Conservation (phyloP, 768 basidiomycete species). For the Suillus clintonianus region DNA sequence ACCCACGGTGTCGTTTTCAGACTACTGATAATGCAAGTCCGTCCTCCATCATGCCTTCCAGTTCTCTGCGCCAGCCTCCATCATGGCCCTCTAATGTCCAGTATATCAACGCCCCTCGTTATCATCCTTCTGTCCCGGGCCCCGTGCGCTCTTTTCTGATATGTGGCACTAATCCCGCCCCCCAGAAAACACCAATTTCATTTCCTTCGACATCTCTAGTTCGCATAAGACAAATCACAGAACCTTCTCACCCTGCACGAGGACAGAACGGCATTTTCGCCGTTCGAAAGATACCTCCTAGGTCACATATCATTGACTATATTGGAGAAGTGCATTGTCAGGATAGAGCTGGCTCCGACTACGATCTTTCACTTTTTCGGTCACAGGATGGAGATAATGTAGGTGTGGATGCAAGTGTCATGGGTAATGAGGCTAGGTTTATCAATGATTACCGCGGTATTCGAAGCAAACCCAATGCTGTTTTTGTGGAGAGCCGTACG, state of each 20-base stretch:
- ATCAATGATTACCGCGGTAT: constrained; percentile 90
- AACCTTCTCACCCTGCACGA: constrained; percentile 66
- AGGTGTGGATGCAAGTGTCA: constrained; percentile 72
- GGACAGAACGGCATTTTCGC: constrained; percentile 87
- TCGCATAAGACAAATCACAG: constrained; percentile 57
- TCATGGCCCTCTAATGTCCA: constrained; percentile 57
- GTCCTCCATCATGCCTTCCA: constrained; percentile 17
- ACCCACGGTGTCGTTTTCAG: constrained; percentile 26
- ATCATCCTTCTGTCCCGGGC: constrained; percentile 59
- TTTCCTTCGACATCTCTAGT: constrained; percentile 33
- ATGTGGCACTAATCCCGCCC: constrained; percentile 19
- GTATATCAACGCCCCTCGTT: constrained; percentile 53
- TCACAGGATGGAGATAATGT: constrained; percentile 57
- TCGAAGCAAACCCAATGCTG: constrained; percentile 64
- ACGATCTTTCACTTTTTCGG: constrained; percentile 82
- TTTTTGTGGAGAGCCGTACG: constrained; percentile 61
- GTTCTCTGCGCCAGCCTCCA: constrained; percentile 25
- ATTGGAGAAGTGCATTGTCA: constrained; percentile 84
- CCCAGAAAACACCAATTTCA: constrained; percentile 7
- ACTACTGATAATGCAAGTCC: background rate
- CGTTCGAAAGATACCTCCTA: constrained; percentile 63
- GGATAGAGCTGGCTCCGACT: constrained; percentile 73
- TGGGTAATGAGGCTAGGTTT: constrained; percentile 89
- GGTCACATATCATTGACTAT: constrained; percentile 76
- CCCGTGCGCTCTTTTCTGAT: constrained; percentile 42